A percentile compares a stretch with the other conserved stretches of the same genome.
These are phyloP conservation scores for Hsuehochloa calcarea DNA, from an alignment of 176 grass and related monocot species.

Conservation along the genomic window DNA sequence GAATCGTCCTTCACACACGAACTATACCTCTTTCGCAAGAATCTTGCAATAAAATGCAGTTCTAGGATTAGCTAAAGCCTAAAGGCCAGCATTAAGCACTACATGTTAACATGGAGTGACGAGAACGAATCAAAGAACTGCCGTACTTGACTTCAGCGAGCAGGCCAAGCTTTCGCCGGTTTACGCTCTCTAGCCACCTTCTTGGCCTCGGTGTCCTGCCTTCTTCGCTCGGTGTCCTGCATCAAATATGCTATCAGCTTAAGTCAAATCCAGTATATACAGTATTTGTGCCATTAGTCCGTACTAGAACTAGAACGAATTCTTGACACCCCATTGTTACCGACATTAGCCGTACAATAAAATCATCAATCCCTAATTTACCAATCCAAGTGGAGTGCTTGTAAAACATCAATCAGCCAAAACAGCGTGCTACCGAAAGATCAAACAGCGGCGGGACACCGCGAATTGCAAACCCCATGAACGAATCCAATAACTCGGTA, in stretches of 20 bases:
- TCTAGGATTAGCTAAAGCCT: not conserved
- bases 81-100: not conserved
- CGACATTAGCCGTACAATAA: not conserved
- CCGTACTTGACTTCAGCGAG: conserved; percentile 69
- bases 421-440: not conserved
- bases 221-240: conserved; percentile 79
- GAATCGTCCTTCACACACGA: conserved; percentile 31
- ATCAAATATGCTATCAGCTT: not conserved
- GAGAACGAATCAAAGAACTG: not conserved
- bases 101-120: not conserved
- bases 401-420: not conserved
- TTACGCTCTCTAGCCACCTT: conserved; percentile 35
- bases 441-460: not conserved
- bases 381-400: not conserved
- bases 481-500: not conserved
- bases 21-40: conserved; percentile 54
- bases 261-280: not conserved
- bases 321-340: not conserved
- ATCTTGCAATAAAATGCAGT: conserved; percentile 38
- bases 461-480: not conserved
- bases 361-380: not conserved
- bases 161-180: conserved; percentile 43
- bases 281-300: not conserved
- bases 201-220: no score
- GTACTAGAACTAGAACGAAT: not conserved